Evolutionary conservation across 768 basidiomycete genomes (phyloP).

Genomic region (Lactarius hengduanensis): DNA sequence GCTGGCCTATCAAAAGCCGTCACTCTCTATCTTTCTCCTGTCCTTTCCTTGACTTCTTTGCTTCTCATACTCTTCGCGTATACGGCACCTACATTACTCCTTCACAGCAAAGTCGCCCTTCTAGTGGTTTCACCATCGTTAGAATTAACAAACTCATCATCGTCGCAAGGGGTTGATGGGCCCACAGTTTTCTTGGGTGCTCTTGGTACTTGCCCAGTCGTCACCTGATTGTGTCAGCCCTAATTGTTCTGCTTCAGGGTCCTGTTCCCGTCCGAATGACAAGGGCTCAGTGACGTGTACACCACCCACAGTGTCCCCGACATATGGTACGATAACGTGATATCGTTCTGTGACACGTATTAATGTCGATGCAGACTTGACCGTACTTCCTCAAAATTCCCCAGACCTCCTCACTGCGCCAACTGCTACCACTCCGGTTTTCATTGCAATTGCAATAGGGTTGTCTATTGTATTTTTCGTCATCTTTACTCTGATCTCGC

Average conservation of each 20-base stretch:
- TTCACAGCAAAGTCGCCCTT: conserved; percentile 62
- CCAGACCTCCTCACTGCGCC: conserved; percentile 61
- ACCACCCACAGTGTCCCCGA: conserved; percentile 50
- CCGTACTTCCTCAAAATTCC: conserved; percentile 55
- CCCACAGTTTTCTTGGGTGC: conserved; percentile 66
- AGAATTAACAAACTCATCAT: conserved; percentile 37
- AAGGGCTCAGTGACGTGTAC: conserved; percentile 56
- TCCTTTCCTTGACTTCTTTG: conserved; percentile 63
- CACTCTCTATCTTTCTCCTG: conserved; percentile 59
- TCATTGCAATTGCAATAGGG: conserved; percentile 59
- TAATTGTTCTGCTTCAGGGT: conserved; percentile 46
- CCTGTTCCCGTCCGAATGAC: conserved; percentile 57
- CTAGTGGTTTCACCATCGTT: conserved; percentile 62
- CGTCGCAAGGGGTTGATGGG: conserved; percentile 50
- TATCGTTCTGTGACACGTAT: conserved; percentile 1
- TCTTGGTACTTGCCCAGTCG: conserved; percentile 44
- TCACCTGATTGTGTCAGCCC: conserved; percentile 6
- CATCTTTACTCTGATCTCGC: conserved; percentile 60
- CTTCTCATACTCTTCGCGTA: conserved; percentile 59
- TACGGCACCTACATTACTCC: conserved; percentile 60
- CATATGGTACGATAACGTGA: conserved; percentile 51
- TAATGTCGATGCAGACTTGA: conserved; percentile 49
- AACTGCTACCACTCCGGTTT: conserved; percentile 55
- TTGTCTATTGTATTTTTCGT: conserved; percentile 64
- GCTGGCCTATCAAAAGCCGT: conserved; percentile 65